Conservation (phyloP, 2,329 filamentous ascomycete species). For the Nothomitra cinnamomea region DNA sequence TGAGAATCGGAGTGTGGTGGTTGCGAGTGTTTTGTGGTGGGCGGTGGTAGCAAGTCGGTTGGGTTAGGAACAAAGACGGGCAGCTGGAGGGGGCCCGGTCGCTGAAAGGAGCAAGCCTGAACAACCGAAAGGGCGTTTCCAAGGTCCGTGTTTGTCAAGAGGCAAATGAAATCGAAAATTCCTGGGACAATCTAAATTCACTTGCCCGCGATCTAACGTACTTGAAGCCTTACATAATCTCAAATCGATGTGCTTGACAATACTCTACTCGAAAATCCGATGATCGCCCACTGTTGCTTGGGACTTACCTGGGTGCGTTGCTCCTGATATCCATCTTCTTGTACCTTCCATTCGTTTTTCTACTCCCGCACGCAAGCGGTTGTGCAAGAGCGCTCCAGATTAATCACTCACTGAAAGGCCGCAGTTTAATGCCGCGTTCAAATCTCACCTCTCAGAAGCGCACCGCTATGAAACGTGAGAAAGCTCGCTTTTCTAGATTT, state of each 20-base stretch:
- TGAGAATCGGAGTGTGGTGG: neutral
- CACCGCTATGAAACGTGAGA: neutral
- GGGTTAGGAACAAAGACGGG: neutral
- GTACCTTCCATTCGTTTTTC: neutral
- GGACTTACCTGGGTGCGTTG: too few relatives aligned
- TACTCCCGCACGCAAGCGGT: neutral
- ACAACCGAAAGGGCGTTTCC: neutral
- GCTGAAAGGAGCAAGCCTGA: neutral
- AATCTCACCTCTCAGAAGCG: neutral
- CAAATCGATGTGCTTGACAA: neutral
- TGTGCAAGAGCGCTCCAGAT: neutral
- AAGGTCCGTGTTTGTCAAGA: neutral
- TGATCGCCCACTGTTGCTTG: too few relatives aligned
- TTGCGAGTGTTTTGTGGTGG: neutral
- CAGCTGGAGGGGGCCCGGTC: neutral
- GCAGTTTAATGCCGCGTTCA: neutral
- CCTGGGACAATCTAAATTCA: neutral
- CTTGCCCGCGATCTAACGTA: neutral
- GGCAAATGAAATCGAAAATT: neutral
- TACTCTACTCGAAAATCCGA: too few relatives aligned
- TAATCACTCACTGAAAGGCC: neutral
- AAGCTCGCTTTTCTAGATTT: too few relatives aligned
- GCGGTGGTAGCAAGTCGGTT: neutral
- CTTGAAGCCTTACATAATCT: neutral
- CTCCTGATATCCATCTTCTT: neutral